phyloP scores from a whole-genome alignment of 2,329 filamentous ascomycete species.

The Dothideomycetes sp. region DNA sequence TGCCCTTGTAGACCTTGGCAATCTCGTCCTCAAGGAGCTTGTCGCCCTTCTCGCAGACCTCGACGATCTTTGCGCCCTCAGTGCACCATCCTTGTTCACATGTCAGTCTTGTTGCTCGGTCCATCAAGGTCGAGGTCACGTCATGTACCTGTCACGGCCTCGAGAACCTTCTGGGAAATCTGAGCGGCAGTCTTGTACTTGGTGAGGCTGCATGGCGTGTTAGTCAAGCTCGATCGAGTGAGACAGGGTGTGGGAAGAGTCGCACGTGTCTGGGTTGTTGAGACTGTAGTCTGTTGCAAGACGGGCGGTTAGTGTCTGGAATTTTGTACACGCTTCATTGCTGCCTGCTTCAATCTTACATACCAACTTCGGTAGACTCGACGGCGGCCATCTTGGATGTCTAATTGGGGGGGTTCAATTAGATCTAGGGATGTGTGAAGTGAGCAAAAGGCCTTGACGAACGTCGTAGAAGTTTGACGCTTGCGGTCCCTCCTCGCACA shows the following conservation, averaged over 20 bases:
- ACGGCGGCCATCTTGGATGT: conserved; percentile 19
- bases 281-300: conserved; percentile 27
- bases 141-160: conserved; percentile 58
- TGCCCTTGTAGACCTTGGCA: conserved; percentile 93
- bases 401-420: conserved; percentile 8
- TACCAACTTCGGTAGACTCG: conserved; percentile 20
- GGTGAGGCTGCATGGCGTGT: conserved; percentile 92
- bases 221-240: conserved; percentile 56
- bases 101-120: conserved; percentile 16
- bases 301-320: conserved; percentile 14
- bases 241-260: not conserved
- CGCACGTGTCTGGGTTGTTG: conserved; percentile 30
- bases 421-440: conserved; percentile 3
- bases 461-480: conserved; percentile 9
- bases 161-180: conserved; percentile 93
- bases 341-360: conserved; percentile 1
- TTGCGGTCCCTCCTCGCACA: conserved; percentile 9
- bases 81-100: conserved; percentile 51
- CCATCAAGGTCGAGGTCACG: conserved; percentile 6
- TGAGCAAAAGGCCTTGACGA: conserved; percentile 9
- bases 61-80: conserved; percentile 84
- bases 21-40: conserved; percentile 90
- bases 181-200: conserved; percentile 97
- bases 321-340: not conserved
- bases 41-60: conserved; percentile 92